Evolutionary conservation across 176 grass and related monocot species (phyloP), one percentile per base, ranked within the genome.

Genomic region (Elymus sibiricus): DNA sequence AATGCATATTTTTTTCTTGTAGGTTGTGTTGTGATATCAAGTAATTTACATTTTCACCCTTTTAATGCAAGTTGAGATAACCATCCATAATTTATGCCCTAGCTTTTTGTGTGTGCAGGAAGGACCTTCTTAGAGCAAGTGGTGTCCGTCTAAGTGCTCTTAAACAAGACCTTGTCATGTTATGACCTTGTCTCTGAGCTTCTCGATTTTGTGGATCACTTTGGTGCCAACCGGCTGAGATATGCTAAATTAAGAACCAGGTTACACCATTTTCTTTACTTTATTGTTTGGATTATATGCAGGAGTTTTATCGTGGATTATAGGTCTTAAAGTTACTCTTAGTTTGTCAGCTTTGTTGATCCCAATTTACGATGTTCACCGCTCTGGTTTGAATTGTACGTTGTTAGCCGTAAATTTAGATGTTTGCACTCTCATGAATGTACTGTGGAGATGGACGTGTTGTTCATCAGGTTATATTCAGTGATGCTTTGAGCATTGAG

Each of bases 91-190:
- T 64, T 82, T 75, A 76, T 84, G 38, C 44, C n/a, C 27, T 79
- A 29, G 9, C 21, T 64, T 16, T 69, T 91, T 77, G n/a, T 58
- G 5, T 89, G 71, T 70, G 44, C 87, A 95, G 91, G 77, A 95
- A 93, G 81, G 93, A 98, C 65, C 89, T 98, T 85, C 91, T 95
- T 82, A 92, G 80, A 76, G 93, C 91, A 9, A 98, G 95, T 74
- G 95, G 95, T 83, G 87, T 95, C 77, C 89, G 93, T 46, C 86
- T 98, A 63, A 92, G 83, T 70, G 86, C 91, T 76, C 89, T 98
- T 77, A 93, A 98, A 82, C 91, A 98, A 87, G 93, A 98, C 71
- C 79, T 95, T 58, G 87, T 78, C 42, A 90, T 74, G 58, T 90
- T 83, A 80, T 11, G 75, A 83, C 6, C 92, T 59, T 64, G 87